Evolutionary conservation across 129 eudicot species (phyloP), one percentile per base, ranked within the genome.

Genomic region (Ambrosia artemisiifolia): DNA sequence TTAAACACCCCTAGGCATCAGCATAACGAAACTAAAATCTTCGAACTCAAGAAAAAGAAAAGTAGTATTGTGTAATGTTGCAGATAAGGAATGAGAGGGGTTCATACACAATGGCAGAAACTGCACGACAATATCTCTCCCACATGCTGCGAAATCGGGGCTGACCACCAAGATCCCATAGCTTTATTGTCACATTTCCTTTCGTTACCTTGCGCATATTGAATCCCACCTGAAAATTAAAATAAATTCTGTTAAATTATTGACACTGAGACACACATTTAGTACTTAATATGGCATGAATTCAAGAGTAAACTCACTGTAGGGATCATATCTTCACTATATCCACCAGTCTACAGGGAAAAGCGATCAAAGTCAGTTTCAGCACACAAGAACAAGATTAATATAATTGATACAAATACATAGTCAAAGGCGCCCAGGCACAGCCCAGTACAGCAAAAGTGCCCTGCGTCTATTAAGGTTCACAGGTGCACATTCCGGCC

Each of bases 121-220:
- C 99, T 38, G 99, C 96, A 83, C 97, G 97, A 60, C 99, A 94
- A 51, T 94, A 94, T 88, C 97, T 81, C 84, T 94, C 99, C 99
- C 99, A 94, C 97, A 94, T 94, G 63, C 99, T 94, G 60, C 99
- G 90, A 65, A 90, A 94, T 66, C 99, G 86, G 63, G 99, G 99
- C 79, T 94, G 99, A 76, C 99, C 99, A 61, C 97, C 99, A 83
- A 94, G 99, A 88, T 94, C 99, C 99, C 99, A 94, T 82, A 94
- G 74, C 79, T 94, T 94, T 69, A 94, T 94, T 46, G 97, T 94
- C 12, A 94, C 99, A 78, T 90, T 94, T 70, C 99, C 99, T 80
- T 94, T 94, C 49, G 97, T 94, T 44, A 94, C 99, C 72, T 94
- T 94, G 54, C 91, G 87, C 99, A 94, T 94, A 71, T 94, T 94